Base-by-base conservation (phyloP, 2,329 filamentous ascomycete genomes). In the Sporothrix phasma region DNA sequence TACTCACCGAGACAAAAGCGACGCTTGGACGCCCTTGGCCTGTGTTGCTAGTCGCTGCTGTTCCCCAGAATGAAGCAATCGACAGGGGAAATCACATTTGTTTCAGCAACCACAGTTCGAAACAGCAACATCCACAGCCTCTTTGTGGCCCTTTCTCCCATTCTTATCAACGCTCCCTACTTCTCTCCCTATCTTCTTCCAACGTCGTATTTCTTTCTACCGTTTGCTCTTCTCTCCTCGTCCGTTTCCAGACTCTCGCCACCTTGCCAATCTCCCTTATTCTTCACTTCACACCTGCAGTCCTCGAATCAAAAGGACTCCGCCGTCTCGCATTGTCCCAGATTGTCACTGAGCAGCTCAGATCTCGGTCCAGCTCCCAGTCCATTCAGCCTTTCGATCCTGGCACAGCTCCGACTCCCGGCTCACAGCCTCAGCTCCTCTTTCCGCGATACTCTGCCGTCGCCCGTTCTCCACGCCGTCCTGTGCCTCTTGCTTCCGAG, bases 21-120 rank as follows among this genome's bases (percentile, higher is more conserved):
- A 13, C 7, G 11, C 15, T 22, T 49, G n/a, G 11, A 39, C 19
- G 31, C 51, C 37, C 29, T 37, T 54, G 51, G 51, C 31, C 15
- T 5, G 34, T 11, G n/a, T 0, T 5, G 34, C 17, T n/a, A 34
- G 6, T 34, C 10, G 29, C 11, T 15, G 6, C 31, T 6, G 11
- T 17, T n/a, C 19, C 6, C 15, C n/a, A 26, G 22, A 53, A 61
- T 29, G 46, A 11, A 62, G 19, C 43, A 53, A 54, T 8, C n/a
- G 26, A 43, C 34, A 34, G 61, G 49, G 60, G 49, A 56, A 39
- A 63, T 56, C 61, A 56, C 39, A 37, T 19, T 24, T 56, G 61
- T 63, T 63, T 63, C 61, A 63, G 61, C 49, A 49, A 26, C 26
- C 39, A 29, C 39, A 4, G 34, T 63, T 63, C 61, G 61, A 63